A percentile compares a stretch with the other conserved stretches of the same genome.
Evolutionary conservation across 176 grass and related monocot species (phyloP).

Genomic region (Triticum timopheevii): DNA sequence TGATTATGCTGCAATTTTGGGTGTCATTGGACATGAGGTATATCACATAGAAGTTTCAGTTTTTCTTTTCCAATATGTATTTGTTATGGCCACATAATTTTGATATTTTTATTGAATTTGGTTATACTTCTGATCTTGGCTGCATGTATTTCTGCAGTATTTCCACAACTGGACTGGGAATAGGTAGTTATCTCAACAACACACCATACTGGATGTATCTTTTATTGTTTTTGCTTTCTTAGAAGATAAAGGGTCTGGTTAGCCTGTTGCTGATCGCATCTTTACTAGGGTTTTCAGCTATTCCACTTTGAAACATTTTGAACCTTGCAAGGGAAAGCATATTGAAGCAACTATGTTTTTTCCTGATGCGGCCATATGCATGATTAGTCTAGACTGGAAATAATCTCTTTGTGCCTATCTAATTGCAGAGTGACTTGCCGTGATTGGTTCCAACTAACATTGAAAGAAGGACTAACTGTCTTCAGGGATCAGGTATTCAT

Average conservation of each 20-base stretch:
- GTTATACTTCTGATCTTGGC: conserved; percentile 24
- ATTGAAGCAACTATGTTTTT: conserved; percentile 11
- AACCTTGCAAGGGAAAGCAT: conserved; percentile 28
- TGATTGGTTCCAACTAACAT: conserved; percentile 99
- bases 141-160: conserved; percentile 71
- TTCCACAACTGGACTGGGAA: conserved; percentile 99
- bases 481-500: conserved; percentile 91
- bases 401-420: conserved; percentile 8
- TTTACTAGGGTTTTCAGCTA: conserved; percentile 3
- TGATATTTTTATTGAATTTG: background rate
- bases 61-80: conserved; percentile 1
- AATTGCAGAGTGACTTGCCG: conserved; percentile 91
- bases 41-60: conserved; percentile 1
- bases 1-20: conserved; percentile 98
- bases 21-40: conserved; percentile 97
- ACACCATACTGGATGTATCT: conserved; percentile 14
- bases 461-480: conserved; percentile 97
- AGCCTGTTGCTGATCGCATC: background rate
- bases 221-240: background rate
- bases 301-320: conserved; percentile 3
- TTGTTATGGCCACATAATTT: background rate
- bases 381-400: background rate
- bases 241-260: conserved; percentile 3
- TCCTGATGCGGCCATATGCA: background rate
- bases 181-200: conserved; percentile 46